Base-by-base conservation (phyloP, 2,329 filamentous ascomycete genomes). In the Pseudogymnoascus sp. region DNA sequence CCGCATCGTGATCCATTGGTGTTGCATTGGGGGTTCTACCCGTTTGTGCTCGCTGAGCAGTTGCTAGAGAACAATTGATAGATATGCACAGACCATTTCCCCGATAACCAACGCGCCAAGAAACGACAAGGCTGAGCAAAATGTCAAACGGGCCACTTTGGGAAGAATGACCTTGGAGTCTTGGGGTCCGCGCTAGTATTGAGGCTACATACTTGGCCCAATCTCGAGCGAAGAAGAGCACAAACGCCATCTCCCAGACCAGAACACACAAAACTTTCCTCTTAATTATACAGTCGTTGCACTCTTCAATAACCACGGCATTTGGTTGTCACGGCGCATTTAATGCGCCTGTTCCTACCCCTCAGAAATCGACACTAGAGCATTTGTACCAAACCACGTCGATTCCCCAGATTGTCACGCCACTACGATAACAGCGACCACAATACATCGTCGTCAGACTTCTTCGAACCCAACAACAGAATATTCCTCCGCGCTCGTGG, bases 1-100 rank as follows among this genome's bases (percentile, higher is more conserved):
- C 71, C 38, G 71, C 70, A 4, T 70, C 66, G 41, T 68, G 48
- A 33, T 55, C 48, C 48, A 55, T 55, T 55, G 48, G 48, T 55
- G 21, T 27, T 55, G 48, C 29, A 55, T 55, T 33, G 10, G 48
- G 35, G 35, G 58, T 60, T 39, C 39, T 60, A 44, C 12, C 58
- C 3, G 33, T 38, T 44, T 60, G 6, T 39, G 13, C 15, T 60
- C 33, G 13, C 38, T 5, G 10, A 60, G 13, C 15, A 10, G 21
- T 27, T 44, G n/a, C 33, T 41, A 15, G 12, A 15, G 35, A 15
- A 60, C 33, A 31, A 44, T 55, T 55, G 29, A 21, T 55, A 31
- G 29, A 55, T 44, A 55, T 55, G 48, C 48, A 55, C 48, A 13
- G 48, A 55, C 48, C 48, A 55, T 33, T 55, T 55, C 29, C 29